phyloP scores from a whole-genome alignment of 257 asterid genomes.

The Buddleja alternifolia region DNA sequence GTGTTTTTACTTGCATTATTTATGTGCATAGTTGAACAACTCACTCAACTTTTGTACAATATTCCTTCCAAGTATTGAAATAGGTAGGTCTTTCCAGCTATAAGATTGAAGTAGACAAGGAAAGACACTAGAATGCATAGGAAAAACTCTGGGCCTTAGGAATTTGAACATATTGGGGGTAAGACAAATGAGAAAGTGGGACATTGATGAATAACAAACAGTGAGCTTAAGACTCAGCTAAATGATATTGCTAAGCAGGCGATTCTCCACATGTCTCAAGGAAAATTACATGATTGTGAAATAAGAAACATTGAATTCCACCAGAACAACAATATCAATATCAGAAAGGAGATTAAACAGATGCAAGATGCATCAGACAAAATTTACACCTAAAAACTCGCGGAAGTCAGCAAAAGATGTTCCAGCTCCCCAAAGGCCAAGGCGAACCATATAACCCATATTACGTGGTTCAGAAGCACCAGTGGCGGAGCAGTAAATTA shows the following conservation, averaged over 20 bases:
- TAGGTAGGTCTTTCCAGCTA: not conserved
- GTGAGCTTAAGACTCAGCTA: conserved; percentile 19
- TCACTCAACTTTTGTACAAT: conserved; percentile 21
- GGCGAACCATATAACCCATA: conserved; percentile 98
- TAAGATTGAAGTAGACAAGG: not conserved
- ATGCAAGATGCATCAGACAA: conserved; percentile 23
- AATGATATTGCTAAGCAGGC: conserved; percentile 11
- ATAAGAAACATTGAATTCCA: conserved; percentile 5
- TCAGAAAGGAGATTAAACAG: conserved; percentile 18
- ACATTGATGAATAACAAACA: conserved; percentile 4
- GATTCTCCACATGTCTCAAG: conserved; percentile 13
- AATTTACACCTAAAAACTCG: conserved; percentile 77
- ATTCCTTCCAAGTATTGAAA: conserved; percentile 19
- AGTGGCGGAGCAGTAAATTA: conserved; percentile 96
- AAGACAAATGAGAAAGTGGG: conserved; percentile 3
- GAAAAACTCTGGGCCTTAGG: conserved; percentile 7
- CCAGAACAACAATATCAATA: conserved; percentile 7
- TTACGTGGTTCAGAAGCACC: conserved; percentile 99
- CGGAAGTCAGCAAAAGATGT: conserved; percentile 83
- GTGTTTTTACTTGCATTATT: conserved; percentile 14
- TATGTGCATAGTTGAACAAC: conserved; percentile 14
- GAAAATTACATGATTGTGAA: conserved; percentile 24
- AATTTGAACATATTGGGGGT: conserved; percentile 16
- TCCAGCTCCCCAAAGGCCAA: conserved; percentile 99
- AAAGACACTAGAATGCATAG: conserved; percentile 8